These are phyloP conservation scores for Petunia axillaris DNA, from an alignment of 257 asterid species.

Conservation along the genomic window DNA sequence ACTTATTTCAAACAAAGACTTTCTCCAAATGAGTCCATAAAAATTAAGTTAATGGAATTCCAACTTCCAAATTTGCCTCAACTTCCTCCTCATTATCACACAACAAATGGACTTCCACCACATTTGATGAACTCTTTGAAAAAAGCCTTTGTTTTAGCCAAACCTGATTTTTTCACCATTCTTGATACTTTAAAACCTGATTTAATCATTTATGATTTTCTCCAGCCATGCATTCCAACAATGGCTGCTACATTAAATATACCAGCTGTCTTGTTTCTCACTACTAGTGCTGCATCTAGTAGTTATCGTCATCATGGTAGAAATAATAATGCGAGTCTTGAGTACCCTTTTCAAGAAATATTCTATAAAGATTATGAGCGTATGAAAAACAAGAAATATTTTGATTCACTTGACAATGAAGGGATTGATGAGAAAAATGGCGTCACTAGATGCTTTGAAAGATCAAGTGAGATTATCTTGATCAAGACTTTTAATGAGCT, in stretches of 20 bases:
- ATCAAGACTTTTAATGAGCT: conserved; percentile 52
- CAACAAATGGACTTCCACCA: conserved; percentile 76
- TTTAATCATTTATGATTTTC: conserved; percentile 59
- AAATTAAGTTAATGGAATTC: conserved; percentile 59
- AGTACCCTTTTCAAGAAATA: conserved; percentile 54
- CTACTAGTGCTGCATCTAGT: conserved; percentile 44
- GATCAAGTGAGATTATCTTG: conserved; percentile 46
- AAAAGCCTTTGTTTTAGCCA: conserved; percentile 46
- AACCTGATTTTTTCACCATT: conserved; percentile 43
- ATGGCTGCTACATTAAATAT: conserved; percentile 40
- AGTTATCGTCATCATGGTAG: conserved; percentile 31
- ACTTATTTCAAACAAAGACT: conserved; percentile 38
- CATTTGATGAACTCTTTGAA: conserved; percentile 50
- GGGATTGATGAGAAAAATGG: conserved; percentile 29
- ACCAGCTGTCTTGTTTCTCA: conserved; percentile 56
- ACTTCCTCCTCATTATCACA: conserved; percentile 59
- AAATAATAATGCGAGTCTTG: conserved; percentile 7
- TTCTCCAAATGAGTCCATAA: conserved; percentile 41
- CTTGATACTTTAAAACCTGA: conserved; percentile 60
- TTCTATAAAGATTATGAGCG: conserved; percentile 38
- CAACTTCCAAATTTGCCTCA: conserved; percentile 49
- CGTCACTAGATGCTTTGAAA: conserved; percentile 31
- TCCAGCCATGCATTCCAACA: conserved; percentile 62
- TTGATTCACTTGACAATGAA: conserved; percentile 24
- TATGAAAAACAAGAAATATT: neutral